These are phyloP conservation scores for Euphorbia peplus DNA, from an alignment of 345 rosid species.

Conservation along the genomic window DNA sequence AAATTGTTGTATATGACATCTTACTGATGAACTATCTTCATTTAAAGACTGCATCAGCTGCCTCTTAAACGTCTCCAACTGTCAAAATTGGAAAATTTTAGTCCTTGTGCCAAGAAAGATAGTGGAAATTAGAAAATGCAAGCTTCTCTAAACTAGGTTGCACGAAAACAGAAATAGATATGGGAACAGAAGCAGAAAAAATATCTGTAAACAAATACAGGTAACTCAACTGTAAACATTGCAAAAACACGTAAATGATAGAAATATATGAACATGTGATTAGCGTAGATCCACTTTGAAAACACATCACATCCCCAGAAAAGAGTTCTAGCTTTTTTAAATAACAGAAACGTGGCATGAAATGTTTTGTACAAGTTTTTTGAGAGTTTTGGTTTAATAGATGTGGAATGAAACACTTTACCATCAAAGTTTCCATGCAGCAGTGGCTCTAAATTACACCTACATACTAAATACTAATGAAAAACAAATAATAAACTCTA, in stretches of 20 bases:
- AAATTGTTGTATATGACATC: slow-evolving; percentile 15
- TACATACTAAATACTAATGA: not conserved
- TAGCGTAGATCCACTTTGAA: no score
- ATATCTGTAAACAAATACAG: no score
- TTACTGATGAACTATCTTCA: slow-evolving; percentile 74
- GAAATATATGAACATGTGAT: no score
- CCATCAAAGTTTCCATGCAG: no score
- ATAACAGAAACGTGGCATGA: no score
- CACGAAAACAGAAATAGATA: no score
- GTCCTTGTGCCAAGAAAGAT: not conserved
- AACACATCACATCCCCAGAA: no score
- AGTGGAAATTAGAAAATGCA: not conserved
- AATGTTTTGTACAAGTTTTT: no score
- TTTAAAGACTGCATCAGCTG: slow-evolving; percentile 85
- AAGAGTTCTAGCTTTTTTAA: no score
- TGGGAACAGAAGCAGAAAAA: no score
- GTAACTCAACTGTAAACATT: not conserved
- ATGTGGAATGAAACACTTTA: no score
- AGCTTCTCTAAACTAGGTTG: not conserved
- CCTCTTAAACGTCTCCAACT: slow-evolving; percentile 90
- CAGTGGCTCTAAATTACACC: not conserved
- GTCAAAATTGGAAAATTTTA: slow-evolving; percentile 13
- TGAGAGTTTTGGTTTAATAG: no score
- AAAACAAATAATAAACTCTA: not conserved
- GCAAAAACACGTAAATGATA: not conserved